These are phyloP conservation scores for Jackrogersella multiformis DNA, from an alignment of 495 filamentous ascomycete genomes.

Conservation along the genomic window DNA sequence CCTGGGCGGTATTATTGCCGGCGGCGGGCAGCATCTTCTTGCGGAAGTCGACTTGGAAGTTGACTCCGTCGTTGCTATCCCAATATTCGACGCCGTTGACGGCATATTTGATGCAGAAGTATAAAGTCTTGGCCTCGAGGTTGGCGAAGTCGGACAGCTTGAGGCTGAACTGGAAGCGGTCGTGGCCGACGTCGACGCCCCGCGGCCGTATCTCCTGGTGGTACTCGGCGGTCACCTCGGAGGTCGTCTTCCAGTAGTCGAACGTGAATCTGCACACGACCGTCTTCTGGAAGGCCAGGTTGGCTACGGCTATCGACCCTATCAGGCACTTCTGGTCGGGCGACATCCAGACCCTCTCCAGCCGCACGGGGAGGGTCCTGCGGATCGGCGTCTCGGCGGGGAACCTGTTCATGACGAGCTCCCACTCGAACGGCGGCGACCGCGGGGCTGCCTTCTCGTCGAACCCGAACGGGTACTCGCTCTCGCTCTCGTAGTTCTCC, in stretches of 20 bases:
- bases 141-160: conserved; percentile 91
- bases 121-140: conserved; percentile 87
- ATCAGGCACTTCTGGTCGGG: conserved; percentile 84
- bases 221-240: conserved; percentile 89
- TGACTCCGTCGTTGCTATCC: conserved; percentile 89
- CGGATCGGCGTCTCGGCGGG: conserved; percentile 73
- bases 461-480: conserved; percentile 84
- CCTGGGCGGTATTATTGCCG: conserved; percentile 61
- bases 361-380: conserved; percentile 69
- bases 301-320: conserved; percentile 84
- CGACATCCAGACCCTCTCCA: conserved; percentile 88
- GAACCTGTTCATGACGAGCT: conserved; percentile 84
- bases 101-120: conserved; percentile 89
- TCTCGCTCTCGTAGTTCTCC: conserved; percentile 81
- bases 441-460: conserved; percentile 57
- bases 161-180: conserved; percentile 93
- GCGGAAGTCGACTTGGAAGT: conserved; percentile 92
- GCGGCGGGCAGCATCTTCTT: conserved; percentile 72
- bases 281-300: conserved; percentile 87
- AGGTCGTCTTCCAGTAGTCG: conserved; percentile 98
- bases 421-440: conserved; percentile 78
- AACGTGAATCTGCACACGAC: conserved; percentile 93
- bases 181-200: conserved; percentile 72
- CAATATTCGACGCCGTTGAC: conserved; percentile 88
- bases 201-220: conserved; percentile 77